Evolutionary conservation across 768 basidiomycete genomes (phyloP).

Genomic region (Suillus luteus): DNA sequence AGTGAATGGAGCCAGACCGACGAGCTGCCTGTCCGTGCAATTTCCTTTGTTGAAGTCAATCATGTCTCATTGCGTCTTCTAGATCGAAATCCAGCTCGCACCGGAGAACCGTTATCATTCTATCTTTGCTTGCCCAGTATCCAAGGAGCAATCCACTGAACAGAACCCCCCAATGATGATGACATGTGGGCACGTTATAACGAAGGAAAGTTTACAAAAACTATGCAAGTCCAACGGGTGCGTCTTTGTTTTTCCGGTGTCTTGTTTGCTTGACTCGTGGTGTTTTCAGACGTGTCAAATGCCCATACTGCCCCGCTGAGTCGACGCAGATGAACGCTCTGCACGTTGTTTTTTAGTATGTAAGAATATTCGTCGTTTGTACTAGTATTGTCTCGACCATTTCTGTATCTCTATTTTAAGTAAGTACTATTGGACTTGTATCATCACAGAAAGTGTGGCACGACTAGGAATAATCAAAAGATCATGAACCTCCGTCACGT

Average conservation of each 20-base stretch:
- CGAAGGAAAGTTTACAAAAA: slow-evolving; percentile 88
- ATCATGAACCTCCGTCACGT: background rate
- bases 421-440: slow-evolving; percentile 15
- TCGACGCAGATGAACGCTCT: slow-evolving; percentile 57
- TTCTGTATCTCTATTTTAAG: slow-evolving; percentile 12
- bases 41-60: slow-evolving; percentile 4
- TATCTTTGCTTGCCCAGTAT: slow-evolving; percentile 96
- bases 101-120: slow-evolving; percentile 93
- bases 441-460: background rate
- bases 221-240: slow-evolving; percentile 83
- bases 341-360: slow-evolving; percentile 62
- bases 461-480: background rate
- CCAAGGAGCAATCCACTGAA: slow-evolving; percentile 94
- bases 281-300: slow-evolving; percentile 79
- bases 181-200: slow-evolving; percentile 92
- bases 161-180: slow-evolving; percentile 98
- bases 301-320: slow-evolving; percentile 93
- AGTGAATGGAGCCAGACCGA: slow-evolving; percentile 90
- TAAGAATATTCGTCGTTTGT: slow-evolving; percentile 9
- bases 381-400: slow-evolving; percentile 10
- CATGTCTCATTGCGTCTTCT: slow-evolving; percentile 14
- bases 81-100: slow-evolving; percentile 94
- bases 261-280: slow-evolving; percentile 6
- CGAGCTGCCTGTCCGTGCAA: slow-evolving; percentile 73
- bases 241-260: slow-evolving; percentile 33